Evolutionary conservation across 768 basidiomycete genomes (phyloP).

Genomic region (Nidula microcarpa): DNA sequence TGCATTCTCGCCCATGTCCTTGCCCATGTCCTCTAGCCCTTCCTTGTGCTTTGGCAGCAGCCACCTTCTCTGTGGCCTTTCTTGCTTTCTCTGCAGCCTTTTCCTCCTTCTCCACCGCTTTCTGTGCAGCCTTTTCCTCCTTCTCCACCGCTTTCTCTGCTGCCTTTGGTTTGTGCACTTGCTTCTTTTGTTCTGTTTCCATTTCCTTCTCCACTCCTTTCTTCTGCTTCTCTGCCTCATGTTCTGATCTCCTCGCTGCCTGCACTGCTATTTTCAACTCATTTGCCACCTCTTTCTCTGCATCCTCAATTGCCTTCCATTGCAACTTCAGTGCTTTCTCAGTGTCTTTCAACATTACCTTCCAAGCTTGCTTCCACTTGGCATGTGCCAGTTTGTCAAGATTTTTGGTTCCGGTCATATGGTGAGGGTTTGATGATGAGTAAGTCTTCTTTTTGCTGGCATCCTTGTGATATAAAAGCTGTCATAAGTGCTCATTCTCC

Average conservation of each 20-base stretch:
- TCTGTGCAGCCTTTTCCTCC: slow-evolving; percentile 1
- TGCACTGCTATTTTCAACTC: slow-evolving; percentile 5
- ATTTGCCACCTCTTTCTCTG: slow-evolving; percentile 4
- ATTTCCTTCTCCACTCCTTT: slow-evolving; percentile 3
- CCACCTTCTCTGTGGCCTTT: too few relatives aligned
- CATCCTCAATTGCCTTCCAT: slow-evolving; percentile 3
- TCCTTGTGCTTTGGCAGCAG: not conserved
- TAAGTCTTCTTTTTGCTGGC: slow-evolving; percentile 5
- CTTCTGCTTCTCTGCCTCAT: slow-evolving; percentile 7
- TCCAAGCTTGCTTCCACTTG: slow-evolving; percentile 3
- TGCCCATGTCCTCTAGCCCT: not conserved
- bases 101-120: too few relatives aligned
- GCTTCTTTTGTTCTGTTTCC: slow-evolving; percentile 2
- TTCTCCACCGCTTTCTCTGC: slow-evolving; percentile 3
- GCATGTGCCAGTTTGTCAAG: slow-evolving; percentile 9
- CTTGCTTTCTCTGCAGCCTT: slow-evolving; percentile 1
- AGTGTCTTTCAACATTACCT: slow-evolving; percentile 2
- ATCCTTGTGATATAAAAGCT: slow-evolving; percentile 13
- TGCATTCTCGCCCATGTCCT: too few relatives aligned
- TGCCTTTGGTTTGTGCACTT: not conserved
- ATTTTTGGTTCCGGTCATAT: slow-evolving; percentile 17
- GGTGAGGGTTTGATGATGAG: slow-evolving; percentile 8
- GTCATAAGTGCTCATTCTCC: slow-evolving; percentile 20
- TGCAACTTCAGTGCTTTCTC: slow-evolving; percentile 4
- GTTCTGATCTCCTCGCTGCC: slow-evolving; percentile 1